Evolutionary conservation across 2,329 filamentous ascomycete species (phyloP).

Genomic region (Penicillium sp.): DNA sequence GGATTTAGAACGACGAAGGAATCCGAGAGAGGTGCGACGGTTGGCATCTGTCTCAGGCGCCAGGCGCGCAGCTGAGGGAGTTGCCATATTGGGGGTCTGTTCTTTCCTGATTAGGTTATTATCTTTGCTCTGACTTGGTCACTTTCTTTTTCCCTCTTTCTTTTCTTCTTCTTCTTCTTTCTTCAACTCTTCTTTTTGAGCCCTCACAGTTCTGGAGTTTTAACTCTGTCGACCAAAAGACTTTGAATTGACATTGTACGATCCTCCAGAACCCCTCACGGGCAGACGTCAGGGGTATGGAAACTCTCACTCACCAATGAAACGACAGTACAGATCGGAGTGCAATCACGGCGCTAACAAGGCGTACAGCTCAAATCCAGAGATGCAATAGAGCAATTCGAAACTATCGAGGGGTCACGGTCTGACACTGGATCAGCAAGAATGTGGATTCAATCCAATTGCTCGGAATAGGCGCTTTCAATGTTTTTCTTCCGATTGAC

Average conservation of each 20-base stretch:
- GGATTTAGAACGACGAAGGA: slow-evolving; percentile 66
- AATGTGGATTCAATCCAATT: not conserved
- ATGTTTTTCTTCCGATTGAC: slow-evolving; percentile 4
- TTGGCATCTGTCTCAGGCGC: slow-evolving; percentile 15
- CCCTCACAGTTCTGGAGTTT: not conserved
- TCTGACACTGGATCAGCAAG: not conserved
- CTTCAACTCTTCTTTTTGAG: not conserved
- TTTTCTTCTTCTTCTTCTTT: not conserved
- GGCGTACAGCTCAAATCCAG: not conserved
- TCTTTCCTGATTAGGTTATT: slow-evolving; percentile 11
- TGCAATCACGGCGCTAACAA: not conserved
- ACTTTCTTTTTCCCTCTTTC: not conserved
- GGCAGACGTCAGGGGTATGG: slow-evolving; percentile 1
- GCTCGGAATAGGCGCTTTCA: not conserved
- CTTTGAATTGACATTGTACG: not conserved
- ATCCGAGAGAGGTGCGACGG: slow-evolving; percentile 52
- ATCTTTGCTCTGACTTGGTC: not conserved
- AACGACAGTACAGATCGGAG: slow-evolving; percentile 1
- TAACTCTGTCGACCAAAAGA: not conserved
- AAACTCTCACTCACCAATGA: slow-evolving; percentile 3
- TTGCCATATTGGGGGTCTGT: slow-evolving; percentile 30
- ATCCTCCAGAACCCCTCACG: not conserved
- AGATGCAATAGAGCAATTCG: slow-evolving; percentile 2
- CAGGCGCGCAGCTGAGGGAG: slow-evolving; percentile 13
- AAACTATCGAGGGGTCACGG: slow-evolving; percentile 2